Base-by-base conservation (phyloP, 768 basidiomycete species). In the Mycena sanguinolenta region DNA sequence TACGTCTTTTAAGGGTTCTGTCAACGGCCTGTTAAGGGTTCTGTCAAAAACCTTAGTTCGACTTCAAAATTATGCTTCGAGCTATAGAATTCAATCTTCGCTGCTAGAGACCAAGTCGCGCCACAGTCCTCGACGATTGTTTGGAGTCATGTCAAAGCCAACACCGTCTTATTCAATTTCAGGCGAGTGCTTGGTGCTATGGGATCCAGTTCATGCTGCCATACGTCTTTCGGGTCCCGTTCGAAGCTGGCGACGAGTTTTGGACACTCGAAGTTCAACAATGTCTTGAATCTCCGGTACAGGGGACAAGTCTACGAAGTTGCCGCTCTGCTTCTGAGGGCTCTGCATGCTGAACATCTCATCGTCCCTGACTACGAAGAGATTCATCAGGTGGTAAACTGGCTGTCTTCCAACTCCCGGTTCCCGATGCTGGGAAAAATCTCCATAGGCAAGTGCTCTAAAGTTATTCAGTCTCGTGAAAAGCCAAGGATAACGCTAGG, bases 341-440 rank as follows among this genome's bases (percentile, higher is more conserved):
- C 21, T 32, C 39, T n/a, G 53, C 32, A 42, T 49, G 30, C 39
- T 58, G 57, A 34, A 42, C 23, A 38, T 9, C 16, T 32, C 27
- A 25, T 52, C 19, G 58, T 66, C 57, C 58, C 57, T 52, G 52
- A 58, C 44, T 32, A 60, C 59, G 10, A 58, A 23, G 23, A 58
- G 36, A 58, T 38, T 38, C n/a, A 38, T 36, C 36, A 38, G 34
- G 21, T 46, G 58, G 58, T 8, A 21, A 46, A 4, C 25, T 25
- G 21, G 8, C 21, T 42, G 39, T 13, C 39, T 46, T 46, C n/a
- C 46, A n/a, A 50, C 49, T 50, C 14, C n/a, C 23, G 49, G 49
- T 27, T 6, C 10, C 6, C 19, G 59, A 32, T 60, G 59, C 30
- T 60, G 59, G 44, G 59, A 60, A 50, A 13, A 13, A 25, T 50